Evolutionary conservation across 2,329 filamentous ascomycete species (phyloP).

Genomic region (Talaromyces funiculosus): DNA sequence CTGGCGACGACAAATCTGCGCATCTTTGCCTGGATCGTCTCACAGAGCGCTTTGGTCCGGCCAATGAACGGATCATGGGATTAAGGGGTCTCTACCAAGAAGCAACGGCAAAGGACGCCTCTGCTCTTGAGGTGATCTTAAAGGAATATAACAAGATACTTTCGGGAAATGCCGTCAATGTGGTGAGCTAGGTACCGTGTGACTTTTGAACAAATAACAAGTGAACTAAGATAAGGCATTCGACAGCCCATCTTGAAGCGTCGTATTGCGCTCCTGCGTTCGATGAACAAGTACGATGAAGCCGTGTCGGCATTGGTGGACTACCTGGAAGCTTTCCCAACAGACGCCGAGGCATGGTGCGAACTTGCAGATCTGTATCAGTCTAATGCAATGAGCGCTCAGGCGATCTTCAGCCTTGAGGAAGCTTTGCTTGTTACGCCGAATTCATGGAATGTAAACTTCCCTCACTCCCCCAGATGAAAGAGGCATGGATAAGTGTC

Average conservation of each 20-base stretch:
- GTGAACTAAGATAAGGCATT: constrained; percentile 22
- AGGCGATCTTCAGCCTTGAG: constrained; percentile 83
- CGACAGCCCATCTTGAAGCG: constrained; percentile 75
- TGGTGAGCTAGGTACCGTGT: constrained; percentile 51
- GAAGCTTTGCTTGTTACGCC: constrained; percentile 82
- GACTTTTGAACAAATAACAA: background rate
- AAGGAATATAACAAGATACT: constrained; percentile 73
- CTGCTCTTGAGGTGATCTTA: constrained; percentile 63
- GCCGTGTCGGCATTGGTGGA: constrained; percentile 68
- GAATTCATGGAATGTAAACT: constrained; percentile 87
- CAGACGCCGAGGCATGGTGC: constrained; percentile 88
- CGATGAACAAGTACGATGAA: constrained; percentile 63
- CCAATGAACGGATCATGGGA: constrained; percentile 82
- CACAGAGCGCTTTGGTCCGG: constrained; percentile 69
- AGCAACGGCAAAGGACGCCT: constrained; percentile 63
- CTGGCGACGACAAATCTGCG: constrained; percentile 74
- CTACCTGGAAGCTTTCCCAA: constrained; percentile 76
- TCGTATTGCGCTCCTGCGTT: constrained; percentile 70
- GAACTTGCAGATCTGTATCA: constrained; percentile 87
- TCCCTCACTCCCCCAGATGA: background rate
- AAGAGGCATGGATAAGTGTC: constrained; percentile 3
- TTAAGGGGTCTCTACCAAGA: constrained; percentile 79
- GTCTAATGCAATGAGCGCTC: constrained; percentile 67
- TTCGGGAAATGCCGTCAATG: constrained; percentile 67
- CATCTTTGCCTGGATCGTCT: constrained; percentile 69